phyloP scores from a whole-genome alignment of 2,329 filamentous ascomycete genomes.

The Neonectria ditissima region DNA sequence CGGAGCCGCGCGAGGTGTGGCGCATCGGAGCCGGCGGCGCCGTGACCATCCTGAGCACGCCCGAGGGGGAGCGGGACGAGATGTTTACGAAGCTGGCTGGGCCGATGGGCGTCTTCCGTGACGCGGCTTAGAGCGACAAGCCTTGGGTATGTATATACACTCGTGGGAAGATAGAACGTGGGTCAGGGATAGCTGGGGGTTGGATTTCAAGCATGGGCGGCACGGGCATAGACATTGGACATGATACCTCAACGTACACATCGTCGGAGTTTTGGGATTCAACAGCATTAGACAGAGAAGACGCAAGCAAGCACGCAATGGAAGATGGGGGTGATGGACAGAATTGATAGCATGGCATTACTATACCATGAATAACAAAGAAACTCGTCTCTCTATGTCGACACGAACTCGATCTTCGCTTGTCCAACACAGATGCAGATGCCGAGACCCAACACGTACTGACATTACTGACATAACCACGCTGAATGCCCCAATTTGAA shows the following conservation, averaged over 20 bases:
- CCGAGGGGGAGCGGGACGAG: slow-evolving; percentile 87
- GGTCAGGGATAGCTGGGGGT: slow-evolving; percentile 13
- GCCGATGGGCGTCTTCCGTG: slow-evolving; percentile 63
- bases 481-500: slow-evolving; percentile 37
- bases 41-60: slow-evolving; percentile 85
- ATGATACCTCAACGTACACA: slow-evolving; percentile 52
- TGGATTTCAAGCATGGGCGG: slow-evolving; percentile 17
- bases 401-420: slow-evolving; percentile 11
- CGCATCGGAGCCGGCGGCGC: slow-evolving; percentile 90
- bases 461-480: slow-evolving; percentile 24
- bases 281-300: slow-evolving; percentile 43
- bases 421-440: slow-evolving; percentile 25
- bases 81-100: slow-evolving; percentile 82
- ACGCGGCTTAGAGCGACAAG: slow-evolving; percentile 43
- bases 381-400: slow-evolving; percentile 18
- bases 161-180: slow-evolving; percentile 8
- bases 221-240: slow-evolving; percentile 29
- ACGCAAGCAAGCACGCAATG: slow-evolving; percentile 24
- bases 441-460: slow-evolving; percentile 22
- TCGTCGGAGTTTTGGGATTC: slow-evolving; percentile 47
- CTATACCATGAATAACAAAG: slow-evolving; percentile 27
- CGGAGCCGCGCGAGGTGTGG: slow-evolving; percentile 71
- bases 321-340: slow-evolving; percentile 14
- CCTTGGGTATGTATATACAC: neutral
- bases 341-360: slow-evolving; percentile 27